Percentiles rank a stretch among this genome's conserved stretches.
Conservation (phyloP, 1,284 basidiomycete species). For the Ceratobasidium theobromae region DNA sequence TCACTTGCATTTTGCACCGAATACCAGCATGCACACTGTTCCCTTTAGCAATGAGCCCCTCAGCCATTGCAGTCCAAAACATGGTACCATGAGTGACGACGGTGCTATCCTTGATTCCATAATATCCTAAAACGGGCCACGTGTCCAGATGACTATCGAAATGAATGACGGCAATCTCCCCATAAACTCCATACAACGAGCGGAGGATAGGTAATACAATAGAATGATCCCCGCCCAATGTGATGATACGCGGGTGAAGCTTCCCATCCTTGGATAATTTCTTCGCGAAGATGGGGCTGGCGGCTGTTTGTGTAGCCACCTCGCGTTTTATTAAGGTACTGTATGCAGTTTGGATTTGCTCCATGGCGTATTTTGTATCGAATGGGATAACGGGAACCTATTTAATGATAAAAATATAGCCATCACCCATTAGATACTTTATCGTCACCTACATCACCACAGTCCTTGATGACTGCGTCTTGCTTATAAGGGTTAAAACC, state of each 20-base stretch:
- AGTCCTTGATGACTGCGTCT: slow-evolving; percentile 67
- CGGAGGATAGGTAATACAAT: slow-evolving; percentile 73
- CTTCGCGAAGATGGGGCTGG: slow-evolving; percentile 45
- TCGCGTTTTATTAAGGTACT: slow-evolving; percentile 62
- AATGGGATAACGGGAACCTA: slow-evolving; percentile 70
- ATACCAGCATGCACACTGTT: slow-evolving; percentile 77
- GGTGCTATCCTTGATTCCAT: slow-evolving; percentile 48
- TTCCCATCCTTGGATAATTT: slow-evolving; percentile 57
- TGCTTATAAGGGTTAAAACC: slow-evolving; percentile 63
- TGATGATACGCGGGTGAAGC: slow-evolving; percentile 67
- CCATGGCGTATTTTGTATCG: slow-evolving; percentile 72
- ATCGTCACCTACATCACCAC: slow-evolving; percentile 62
- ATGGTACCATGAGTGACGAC: slow-evolving; percentile 75
- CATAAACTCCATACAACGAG: slow-evolving; percentile 68
- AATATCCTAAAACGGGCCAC: slow-evolving; percentile 48
- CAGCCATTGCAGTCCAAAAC: slow-evolving; percentile 69
- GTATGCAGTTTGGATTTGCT: slow-evolving; percentile 79
- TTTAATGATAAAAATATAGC: slow-evolving; percentile 49
- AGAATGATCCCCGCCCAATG: slow-evolving; percentile 78
- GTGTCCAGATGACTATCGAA: slow-evolving; percentile 78
- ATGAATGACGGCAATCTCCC: slow-evolving; percentile 76
- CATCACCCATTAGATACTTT: slow-evolving; percentile 2
- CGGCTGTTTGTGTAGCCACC: slow-evolving; percentile 42
- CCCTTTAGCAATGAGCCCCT: slow-evolving; percentile 65
- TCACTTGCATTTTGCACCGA: slow-evolving; percentile 65